Conservation (phyloP, 805 yeast genomes). For the Saturnispora bothae region DNA sequence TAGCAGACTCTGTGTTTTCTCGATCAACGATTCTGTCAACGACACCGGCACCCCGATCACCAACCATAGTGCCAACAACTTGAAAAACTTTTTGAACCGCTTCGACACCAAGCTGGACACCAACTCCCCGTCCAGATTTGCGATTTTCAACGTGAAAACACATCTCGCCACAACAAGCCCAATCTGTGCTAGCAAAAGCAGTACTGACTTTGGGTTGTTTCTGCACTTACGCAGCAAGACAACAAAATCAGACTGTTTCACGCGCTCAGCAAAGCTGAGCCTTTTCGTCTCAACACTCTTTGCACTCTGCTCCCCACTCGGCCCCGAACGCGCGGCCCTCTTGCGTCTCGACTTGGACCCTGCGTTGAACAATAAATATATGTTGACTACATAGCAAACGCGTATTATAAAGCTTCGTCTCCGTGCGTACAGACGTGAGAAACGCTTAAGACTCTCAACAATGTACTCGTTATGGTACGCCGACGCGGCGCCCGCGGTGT, state of each 20-base stretch:
- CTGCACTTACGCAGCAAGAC: conserved; percentile 4
- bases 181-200: conserved; percentile 35
- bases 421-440: conserved; percentile 15
- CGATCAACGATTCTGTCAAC: conserved; percentile 58
- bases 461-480: conserved; percentile 9
- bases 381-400: conserved; percentile 16
- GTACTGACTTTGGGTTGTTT: conserved; percentile 15
- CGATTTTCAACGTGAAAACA: conserved; percentile 66
- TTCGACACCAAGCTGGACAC: conserved; percentile 75
- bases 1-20: conserved; percentile 48
- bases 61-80: conserved; percentile 68
- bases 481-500: background rate
- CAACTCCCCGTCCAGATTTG: conserved; percentile 74
- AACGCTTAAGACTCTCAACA: conserved; percentile 4
- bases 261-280: conserved; percentile 3
- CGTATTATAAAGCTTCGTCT: conserved; percentile 18
- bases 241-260: background rate
- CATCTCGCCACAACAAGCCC: conserved; percentile 57
- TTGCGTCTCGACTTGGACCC: conserved; percentile 13
- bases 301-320: background rate
- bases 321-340: background rate
- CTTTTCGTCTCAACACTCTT: background rate
- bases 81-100: conserved; percentile 51
- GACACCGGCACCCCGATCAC: conserved; percentile 79
- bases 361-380: conserved; percentile 21